phyloP scores from a whole-genome alignment of 306 rosid genomes.

The Rosa persica region DNA sequence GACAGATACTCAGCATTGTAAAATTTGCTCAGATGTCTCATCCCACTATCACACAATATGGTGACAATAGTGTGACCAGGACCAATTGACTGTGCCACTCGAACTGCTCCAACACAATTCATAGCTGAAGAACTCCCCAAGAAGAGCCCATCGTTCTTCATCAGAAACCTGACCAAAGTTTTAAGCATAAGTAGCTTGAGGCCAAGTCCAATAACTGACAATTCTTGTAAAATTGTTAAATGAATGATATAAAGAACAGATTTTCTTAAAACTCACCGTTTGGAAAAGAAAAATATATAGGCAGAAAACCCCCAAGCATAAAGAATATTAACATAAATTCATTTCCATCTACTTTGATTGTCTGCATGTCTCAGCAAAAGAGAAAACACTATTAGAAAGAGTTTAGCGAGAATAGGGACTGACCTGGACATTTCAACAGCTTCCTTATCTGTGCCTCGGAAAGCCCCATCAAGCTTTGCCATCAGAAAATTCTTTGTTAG shows the following conservation, averaged over 20 bases:
- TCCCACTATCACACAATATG: conserved; percentile 86
- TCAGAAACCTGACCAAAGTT: conserved; percentile 50
- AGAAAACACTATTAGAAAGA: conserved; percentile 9
- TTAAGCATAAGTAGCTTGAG: neutral
- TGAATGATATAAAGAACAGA: neutral
- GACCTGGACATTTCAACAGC: conserved; percentile 96
- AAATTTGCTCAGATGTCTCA: conserved; percentile 95
- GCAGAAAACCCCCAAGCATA: neutral
- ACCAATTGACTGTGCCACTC: conserved; percentile 69
- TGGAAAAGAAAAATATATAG: neutral
- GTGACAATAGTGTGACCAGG: conserved; percentile 90
- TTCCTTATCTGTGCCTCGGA: conserved; percentile 74
- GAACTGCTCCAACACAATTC: conserved; percentile 95
- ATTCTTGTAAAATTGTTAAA: neutral
- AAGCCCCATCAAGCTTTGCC: conserved; percentile 91
- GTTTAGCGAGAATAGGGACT: conserved; percentile 14
- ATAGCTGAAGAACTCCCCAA: conserved; percentile 90
- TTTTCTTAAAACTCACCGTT: neutral
- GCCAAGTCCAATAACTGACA: neutral
- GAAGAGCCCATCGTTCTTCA: conserved; percentile 84
- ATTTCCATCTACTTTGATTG: neutral
- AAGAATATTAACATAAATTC: neutral
- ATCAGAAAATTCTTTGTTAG: conserved; percentile 65
- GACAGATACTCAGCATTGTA: conserved; percentile 59
- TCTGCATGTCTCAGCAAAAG: neutral